Base-by-base conservation (phyloP, 257 asterid species). In the Catharanthus roseus region DNA sequence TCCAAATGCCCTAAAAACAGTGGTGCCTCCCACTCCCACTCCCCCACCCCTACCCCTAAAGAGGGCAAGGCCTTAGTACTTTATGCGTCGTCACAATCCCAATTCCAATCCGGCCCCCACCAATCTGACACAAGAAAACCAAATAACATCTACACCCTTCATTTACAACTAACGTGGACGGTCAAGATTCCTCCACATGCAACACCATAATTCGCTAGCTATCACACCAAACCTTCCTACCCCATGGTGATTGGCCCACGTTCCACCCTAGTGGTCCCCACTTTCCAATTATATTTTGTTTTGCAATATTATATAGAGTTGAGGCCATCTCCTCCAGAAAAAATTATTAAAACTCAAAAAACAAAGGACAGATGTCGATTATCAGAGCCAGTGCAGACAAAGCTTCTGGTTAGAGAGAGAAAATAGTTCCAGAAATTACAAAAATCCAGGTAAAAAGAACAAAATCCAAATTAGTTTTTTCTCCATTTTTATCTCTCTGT, bases 241-340 rank as follows among this genome's bases (percentile, higher is more conserved):
- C 76, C 54, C 63, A 45, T 47, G 10, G 21, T 1, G 19, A 80
- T 79, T 79, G 85, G 86, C 54, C 88, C 92, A 85, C 85, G 90
- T 71, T 69, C 77, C 71, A 63, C 4, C 47, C n/a, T 7, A 16
- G 4, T 65, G 74, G 87, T 75, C 29, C 87, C 92, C 83, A 79
- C 84, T 18, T 4, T 28, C 63, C 58, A 74, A 74, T 73, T 80
- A 21, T 67, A 8, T 10, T 67, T 62, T 33, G 44, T n/a, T 54
- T 60, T 62, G 23, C 21, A 60, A 44, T 61, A 45, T 65, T 21
- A 75, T 54, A 26, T 3, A 51, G 34, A 50, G 63, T 38, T 65
- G 7, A 1, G 5, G 7, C 11, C 53, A 5, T 38, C 36, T n/a
- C 54, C 70, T 39, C 29, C 23, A 29, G 21, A 65, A 70, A 75